A percentile compares a stretch with the other conserved stretches of the same genome.
Conservation (phyloP, 1,284 basidiomycete genomes). For the Tilletia setariae region DNA sequence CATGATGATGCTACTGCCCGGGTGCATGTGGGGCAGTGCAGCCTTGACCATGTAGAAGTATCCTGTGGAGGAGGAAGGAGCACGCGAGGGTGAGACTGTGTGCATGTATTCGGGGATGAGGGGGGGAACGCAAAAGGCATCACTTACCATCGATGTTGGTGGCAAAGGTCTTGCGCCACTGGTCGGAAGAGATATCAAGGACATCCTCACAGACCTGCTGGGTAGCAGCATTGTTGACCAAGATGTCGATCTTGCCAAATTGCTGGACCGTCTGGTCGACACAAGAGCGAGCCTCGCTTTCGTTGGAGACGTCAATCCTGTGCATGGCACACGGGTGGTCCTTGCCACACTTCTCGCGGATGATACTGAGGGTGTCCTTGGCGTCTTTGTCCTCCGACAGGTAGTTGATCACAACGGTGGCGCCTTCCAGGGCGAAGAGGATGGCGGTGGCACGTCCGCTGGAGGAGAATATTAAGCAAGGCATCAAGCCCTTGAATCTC, state of each 20-base stretch:
- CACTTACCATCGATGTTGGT: constrained; percentile 13
- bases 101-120: neutral
- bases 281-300: neutral
- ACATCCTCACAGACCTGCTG: neutral
- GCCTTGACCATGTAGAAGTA: constrained; percentile 35
- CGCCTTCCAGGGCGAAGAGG: constrained; percentile 11
- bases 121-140: too few species aligned
- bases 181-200: neutral
- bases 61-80: neutral
- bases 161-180: neutral
- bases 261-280: neutral
- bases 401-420: neutral
- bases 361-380: neutral
- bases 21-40: constrained; percentile 64
- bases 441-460: neutral
- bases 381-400: neutral
- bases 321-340: neutral
- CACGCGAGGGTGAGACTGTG: neutral
- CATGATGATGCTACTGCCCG: constrained; percentile 66
- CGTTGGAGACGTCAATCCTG: neutral
- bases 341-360: neutral
- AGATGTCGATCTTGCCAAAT: neutral
- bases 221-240: neutral
- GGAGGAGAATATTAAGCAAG: neutral
- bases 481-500: neutral